Base-by-base conservation (phyloP, 768 basidiomycete genomes). In the Sporobolomyces pararoseus region DNA sequence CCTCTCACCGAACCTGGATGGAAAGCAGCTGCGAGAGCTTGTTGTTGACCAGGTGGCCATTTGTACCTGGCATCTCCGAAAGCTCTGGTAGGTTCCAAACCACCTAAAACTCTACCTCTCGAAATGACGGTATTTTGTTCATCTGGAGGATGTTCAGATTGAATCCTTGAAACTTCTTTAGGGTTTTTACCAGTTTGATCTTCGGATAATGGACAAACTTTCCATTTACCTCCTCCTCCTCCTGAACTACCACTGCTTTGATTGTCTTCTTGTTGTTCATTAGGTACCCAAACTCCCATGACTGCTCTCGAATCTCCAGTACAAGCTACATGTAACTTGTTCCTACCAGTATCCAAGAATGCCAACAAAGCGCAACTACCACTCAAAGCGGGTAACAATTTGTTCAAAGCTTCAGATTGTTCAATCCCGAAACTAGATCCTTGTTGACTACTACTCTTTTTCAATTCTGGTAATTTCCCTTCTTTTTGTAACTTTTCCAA, bases 261-360 rank as follows among this genome's bases (percentile, higher is more conserved):
- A n/a, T 90, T 32, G 39, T 9, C 9, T 42, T 42, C 39, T 27
- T 90, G 61, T 83, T 81, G 5, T 78, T 79, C 6, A 83, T 65
- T 83, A 59, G 85, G 84, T 71, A 90, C 87, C 89, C 90, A 94
- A 44, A 91, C 85, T 25, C 96, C 96, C 27, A 95, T 94, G 9
- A 99, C 92, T 17, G 96, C 96, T 55, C 96, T 85, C 77, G 90
- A 89, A 78, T 99, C 96, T 0, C 96, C 96, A 7, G 92, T 88
- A 74, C 87, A 87, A 13, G 95, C 95, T 39, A 98, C 86, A 75
- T 96, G 95, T 32, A 98, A 79, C 77, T 92, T 87, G 52, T 83
- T 84, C 68, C 88, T 84, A 9, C 88, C 86, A 0, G 90, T 89
- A 78, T 98, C 95, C 66, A 99, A 85, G 53, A 94, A 79, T 0